Conservation (phyloP, 371 early-diverging fungal genomes). For the Apophysomyces sp. region DNA sequence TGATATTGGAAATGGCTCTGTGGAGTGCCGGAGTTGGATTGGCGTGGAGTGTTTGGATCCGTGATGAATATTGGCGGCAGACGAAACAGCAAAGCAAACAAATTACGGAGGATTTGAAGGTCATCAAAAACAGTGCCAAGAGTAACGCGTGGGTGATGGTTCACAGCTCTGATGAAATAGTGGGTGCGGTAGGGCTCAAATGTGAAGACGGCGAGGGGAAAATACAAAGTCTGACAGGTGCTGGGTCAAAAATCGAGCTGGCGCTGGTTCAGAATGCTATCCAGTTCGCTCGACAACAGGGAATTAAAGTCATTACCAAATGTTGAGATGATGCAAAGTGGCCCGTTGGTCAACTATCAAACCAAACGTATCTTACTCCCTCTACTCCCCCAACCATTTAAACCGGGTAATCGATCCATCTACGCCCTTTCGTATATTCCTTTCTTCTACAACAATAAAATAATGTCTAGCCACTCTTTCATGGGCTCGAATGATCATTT, state of each 20-base stretch:
- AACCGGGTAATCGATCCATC: neutral
- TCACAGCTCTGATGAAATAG: neutral
- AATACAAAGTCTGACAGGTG: slow-evolving; percentile 34
- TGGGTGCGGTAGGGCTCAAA: slow-evolving; percentile 31
- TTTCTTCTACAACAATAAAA: neutral
- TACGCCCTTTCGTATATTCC: neutral
- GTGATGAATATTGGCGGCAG: slow-evolving; percentile 9
- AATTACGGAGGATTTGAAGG: neutral
- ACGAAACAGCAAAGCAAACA: neutral
- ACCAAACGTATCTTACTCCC: neutral
- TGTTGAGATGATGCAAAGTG: slow-evolving; percentile 23
- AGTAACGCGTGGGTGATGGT: slow-evolving; percentile 41
- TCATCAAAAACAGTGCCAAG: slow-evolving; percentile 12
- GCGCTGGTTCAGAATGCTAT: slow-evolving; percentile 37
- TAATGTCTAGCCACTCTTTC: slow-evolving; percentile 19
- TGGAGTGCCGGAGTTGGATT: slow-evolving; percentile 37
- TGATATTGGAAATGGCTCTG: slow-evolving; percentile 19
- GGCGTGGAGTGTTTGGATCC: slow-evolving; percentile 25
- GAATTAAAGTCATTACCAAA: slow-evolving; percentile 41
- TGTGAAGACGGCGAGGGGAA: slow-evolving; percentile 34
- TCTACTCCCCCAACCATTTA: neutral
- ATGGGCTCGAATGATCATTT: neutral
- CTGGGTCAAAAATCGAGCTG: slow-evolving; percentile 23
- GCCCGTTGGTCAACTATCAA: slow-evolving; percentile 26
- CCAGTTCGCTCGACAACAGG: slow-evolving; percentile 37